Conservation (phyloP, 2,329 filamentous ascomycete species). For the Phialophora verrucosa region DNA sequence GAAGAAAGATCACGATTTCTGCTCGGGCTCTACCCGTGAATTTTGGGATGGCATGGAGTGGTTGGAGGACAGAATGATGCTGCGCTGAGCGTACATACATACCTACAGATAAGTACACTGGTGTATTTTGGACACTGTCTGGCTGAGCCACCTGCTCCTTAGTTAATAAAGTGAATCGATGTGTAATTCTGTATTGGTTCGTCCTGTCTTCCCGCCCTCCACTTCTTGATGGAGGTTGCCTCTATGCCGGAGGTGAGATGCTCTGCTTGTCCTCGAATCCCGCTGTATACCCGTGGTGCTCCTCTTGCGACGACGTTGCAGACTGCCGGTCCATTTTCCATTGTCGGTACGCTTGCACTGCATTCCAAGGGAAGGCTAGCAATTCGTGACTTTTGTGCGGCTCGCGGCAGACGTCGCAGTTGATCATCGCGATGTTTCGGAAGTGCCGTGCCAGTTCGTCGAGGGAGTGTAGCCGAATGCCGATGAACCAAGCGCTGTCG, state of each 20-base stretch:
- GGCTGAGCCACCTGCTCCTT: background rate
- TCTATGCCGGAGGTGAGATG: background rate
- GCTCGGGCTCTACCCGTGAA: too few species aligned
- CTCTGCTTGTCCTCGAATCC: background rate
- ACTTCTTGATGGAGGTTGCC: background rate
- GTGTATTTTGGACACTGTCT: background rate
- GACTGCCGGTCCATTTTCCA: constrained; percentile 3
- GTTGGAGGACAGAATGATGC: too few species aligned
- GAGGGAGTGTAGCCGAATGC: constrained; percentile 12
- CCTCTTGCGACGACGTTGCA: background rate
- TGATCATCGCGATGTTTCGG: background rate
- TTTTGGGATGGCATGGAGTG: too few species aligned
- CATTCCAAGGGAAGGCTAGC: constrained; percentile 16
- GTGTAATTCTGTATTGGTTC: background rate
- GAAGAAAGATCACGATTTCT: too few species aligned
- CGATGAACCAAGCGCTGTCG: constrained; percentile 12
- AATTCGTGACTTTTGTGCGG: constrained; percentile 11
- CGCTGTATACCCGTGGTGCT: background rate
- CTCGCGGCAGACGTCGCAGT: constrained; percentile 12
- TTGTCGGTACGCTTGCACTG: constrained; percentile 12
- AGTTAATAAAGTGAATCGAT: background rate
- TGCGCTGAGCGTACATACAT: too few species aligned
- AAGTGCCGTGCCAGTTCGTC: constrained; percentile 13
- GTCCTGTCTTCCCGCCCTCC: background rate
- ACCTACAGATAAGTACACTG: background rate